phyloP scores from a whole-genome alignment of 352 stramenopile species.

The Phytophthora tubulina region DNA sequence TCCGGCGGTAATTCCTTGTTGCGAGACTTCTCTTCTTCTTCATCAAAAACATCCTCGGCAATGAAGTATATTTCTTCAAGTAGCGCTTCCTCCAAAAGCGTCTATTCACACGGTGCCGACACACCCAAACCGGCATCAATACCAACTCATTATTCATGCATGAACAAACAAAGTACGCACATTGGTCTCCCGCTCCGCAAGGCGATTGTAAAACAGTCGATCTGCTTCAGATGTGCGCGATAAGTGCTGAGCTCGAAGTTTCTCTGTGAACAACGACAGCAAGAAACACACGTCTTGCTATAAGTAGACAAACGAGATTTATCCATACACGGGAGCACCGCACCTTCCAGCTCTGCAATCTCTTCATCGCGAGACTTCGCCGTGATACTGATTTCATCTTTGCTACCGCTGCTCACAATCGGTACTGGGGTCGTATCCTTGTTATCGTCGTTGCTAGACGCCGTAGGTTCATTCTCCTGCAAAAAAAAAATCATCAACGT shows the following conservation, averaged over 20 bases:
- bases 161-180: constrained; percentile 27
- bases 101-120: constrained; percentile 30
- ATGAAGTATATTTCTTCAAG: constrained; percentile 67
- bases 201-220: constrained; percentile 52
- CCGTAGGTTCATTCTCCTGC: constrained; percentile 15
- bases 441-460: constrained; percentile 4
- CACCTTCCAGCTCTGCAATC: constrained; percentile 63
- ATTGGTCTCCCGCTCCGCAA: constrained; percentile 56
- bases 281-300: background rate
- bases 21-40: constrained; percentile 54
- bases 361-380: constrained; percentile 46
- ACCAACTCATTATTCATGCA: background rate
- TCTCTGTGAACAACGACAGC: constrained; percentile 28
- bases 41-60: constrained; percentile 64
- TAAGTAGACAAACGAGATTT: background rate
- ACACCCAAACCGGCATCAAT: background rate
- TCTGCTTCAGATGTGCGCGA: constrained; percentile 46
- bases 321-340: background rate
- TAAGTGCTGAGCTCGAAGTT: constrained; percentile 53
- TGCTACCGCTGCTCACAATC: background rate
- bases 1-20: constrained; percentile 71
- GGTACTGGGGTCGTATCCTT: background rate
- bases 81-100: constrained; percentile 70
- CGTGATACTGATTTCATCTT: constrained; percentile 13
- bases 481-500: background rate